Conservation (phyloP, 345 rosid genomes). For the Angophora floribunda region DNA sequence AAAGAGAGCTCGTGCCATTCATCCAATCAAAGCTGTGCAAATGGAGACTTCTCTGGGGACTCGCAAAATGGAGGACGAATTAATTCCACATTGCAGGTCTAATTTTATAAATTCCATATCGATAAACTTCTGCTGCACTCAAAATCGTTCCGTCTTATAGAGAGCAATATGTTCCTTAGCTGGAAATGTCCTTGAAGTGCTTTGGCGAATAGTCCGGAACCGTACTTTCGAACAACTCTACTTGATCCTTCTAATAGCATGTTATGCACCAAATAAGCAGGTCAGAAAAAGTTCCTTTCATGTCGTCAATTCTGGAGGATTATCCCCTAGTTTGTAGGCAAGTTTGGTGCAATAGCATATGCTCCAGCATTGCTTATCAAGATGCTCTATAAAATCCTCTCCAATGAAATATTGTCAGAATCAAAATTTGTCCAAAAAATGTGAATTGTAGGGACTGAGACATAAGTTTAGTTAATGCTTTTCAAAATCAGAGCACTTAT, state of each 20-base stretch:
- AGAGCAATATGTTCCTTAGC: too few relatives aligned
- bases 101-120: too few relatives aligned
- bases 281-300: too few relatives aligned
- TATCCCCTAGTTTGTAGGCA: not conserved
- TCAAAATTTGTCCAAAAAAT: not conserved
- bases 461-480: not conserved
- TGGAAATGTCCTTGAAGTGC: too few relatives aligned
- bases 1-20: conserved; percentile 26
- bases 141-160: too few relatives aligned
- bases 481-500: not conserved
- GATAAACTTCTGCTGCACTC: too few relatives aligned
- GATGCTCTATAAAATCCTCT: not conserved
- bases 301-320: not conserved
- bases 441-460: not conserved
- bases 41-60: conserved; percentile 33
- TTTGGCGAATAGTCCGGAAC: too few relatives aligned
- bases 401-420: not conserved
- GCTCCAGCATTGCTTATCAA: not conserved
- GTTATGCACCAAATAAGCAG: too few relatives aligned
- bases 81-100: conserved; percentile 24
- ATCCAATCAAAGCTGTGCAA: conserved; percentile 18
- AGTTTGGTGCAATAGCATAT: not conserved
- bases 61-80: conserved; percentile 14
- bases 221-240: too few relatives aligned
- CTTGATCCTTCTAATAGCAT: too few relatives aligned